Evolutionary conservation across 106 monocot genomes (phyloP).

Genomic region (Posidonia australis): DNA sequence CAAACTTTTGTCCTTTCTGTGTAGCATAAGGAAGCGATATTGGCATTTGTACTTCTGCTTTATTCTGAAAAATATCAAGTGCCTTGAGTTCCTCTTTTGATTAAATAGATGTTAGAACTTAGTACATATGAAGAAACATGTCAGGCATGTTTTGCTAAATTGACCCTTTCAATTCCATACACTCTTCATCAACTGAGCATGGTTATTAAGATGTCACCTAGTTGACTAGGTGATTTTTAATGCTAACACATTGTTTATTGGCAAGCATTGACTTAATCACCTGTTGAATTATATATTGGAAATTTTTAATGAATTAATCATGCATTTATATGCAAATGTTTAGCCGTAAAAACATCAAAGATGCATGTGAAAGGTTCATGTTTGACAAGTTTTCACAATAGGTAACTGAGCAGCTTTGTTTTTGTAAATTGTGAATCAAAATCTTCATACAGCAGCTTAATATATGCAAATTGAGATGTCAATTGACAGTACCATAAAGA

Average conservation of each 20-base stretch:
- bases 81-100: not conserved
- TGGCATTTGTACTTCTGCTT: conserved; percentile 75
- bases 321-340: conserved; percentile 24
- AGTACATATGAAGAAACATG: not conserved
- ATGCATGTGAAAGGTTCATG: conserved; percentile 71
- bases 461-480: conserved; percentile 89
- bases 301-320: not conserved
- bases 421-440: conserved; percentile 1
- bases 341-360: conserved; percentile 32
- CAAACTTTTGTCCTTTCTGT: conserved; percentile 1
- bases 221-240: too few relatives aligned
- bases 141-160: too few relatives aligned
- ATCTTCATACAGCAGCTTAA: not conserved
- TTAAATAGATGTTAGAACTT: too few relatives aligned
- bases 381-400: conserved; percentile 64
- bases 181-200: too few relatives aligned
- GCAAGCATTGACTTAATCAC: too few relatives aligned
- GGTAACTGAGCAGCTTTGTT: conserved; percentile 22
- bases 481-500: conserved; percentile 56
- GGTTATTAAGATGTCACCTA: too few relatives aligned
- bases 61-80: conserved; percentile 52
- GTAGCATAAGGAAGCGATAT: conserved; percentile 88
- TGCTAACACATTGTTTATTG: too few relatives aligned
- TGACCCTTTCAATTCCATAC: too few relatives aligned
- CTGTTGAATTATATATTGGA: not conserved